A percentile compares a stretch with the other conserved stretches of the same genome.
phyloP scores from a whole-genome alignment of 2,329 filamentous ascomycete species.

The Helotiales sp. region DNA sequence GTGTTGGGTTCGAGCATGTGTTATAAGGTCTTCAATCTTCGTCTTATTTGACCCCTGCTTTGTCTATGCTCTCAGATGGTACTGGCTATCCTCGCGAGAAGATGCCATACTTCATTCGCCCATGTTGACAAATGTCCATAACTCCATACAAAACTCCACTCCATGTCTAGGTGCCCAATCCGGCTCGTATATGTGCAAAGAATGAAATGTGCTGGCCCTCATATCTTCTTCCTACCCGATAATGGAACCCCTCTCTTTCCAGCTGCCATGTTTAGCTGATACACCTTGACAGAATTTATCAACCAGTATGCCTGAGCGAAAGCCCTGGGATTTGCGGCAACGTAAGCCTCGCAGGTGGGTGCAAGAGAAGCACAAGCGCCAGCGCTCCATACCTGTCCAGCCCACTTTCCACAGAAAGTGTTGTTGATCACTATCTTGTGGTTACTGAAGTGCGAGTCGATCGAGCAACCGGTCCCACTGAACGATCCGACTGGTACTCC shows the following conservation, averaged over 20 bases:
- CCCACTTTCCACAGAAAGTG: conserved; percentile 87
- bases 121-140: not conserved
- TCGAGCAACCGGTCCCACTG: conserved; percentile 70
- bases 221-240: not conserved
- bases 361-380: conserved; percentile 64
- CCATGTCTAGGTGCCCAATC: not conserved
- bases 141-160: not conserved
- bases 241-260: conserved; percentile 20
- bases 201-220: not conserved
- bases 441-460: conserved; percentile 70
- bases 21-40: no score
- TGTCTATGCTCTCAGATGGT: not conserved
- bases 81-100: not conserved
- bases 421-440: conserved; percentile 83
- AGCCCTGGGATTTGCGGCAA: conserved; percentile 66
- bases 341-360: conserved; percentile 72
- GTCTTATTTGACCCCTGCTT: no score
- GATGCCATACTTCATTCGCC: not conserved
- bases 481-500: conserved; percentile 72
- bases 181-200: not conserved
- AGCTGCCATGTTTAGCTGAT: conserved; percentile 12
- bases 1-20: no score
- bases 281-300: conserved; percentile 56
- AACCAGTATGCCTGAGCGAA: conserved; percentile 80
- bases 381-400: conserved; percentile 70